Conservation (phyloP, 169 alveolate species). For the Ichthyophthirius multifiliis region DNA sequence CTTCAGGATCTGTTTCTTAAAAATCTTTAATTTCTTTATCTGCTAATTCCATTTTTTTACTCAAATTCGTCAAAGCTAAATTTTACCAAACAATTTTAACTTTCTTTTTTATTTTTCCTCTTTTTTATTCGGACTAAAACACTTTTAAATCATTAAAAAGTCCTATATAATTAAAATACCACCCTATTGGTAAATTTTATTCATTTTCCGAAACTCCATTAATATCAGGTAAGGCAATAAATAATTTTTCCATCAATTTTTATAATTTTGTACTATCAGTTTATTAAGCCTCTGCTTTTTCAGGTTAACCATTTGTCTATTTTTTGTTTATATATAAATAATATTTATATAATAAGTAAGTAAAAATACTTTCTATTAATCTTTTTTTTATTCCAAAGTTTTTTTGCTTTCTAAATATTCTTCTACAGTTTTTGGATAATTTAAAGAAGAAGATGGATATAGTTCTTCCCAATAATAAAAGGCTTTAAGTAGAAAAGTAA, state of each 20-base stretch:
- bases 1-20: conserved; percentile 35
- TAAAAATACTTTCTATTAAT: not conserved
- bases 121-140: not conserved
- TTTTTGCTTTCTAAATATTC: conserved; percentile 5
- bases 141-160: not conserved
- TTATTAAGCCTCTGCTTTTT: not conserved
- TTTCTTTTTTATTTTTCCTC: not conserved
- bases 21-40: conserved; percentile 8
- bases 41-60: not conserved
- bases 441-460: conserved; percentile 28
- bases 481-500: conserved; percentile 47
- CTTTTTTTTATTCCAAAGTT: conserved; percentile 25
- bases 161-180: conserved; percentile 3
- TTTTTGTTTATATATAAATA: not conserved
- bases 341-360: too few species aligned
- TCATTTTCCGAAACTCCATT: not conserved
- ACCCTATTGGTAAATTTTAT: not conserved
- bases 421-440: conserved; percentile 38
- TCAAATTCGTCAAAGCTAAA: not conserved
- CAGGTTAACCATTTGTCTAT: not conserved
- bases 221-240: not conserved
- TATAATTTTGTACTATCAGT: not conserved
- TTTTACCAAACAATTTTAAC: not conserved
- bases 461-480: conserved; percentile 61
- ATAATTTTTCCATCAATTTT: not conserved